These are phyloP conservation scores for Linum lewisii DNA, from an alignment of 345 rosid species.

Conservation along the genomic window DNA sequence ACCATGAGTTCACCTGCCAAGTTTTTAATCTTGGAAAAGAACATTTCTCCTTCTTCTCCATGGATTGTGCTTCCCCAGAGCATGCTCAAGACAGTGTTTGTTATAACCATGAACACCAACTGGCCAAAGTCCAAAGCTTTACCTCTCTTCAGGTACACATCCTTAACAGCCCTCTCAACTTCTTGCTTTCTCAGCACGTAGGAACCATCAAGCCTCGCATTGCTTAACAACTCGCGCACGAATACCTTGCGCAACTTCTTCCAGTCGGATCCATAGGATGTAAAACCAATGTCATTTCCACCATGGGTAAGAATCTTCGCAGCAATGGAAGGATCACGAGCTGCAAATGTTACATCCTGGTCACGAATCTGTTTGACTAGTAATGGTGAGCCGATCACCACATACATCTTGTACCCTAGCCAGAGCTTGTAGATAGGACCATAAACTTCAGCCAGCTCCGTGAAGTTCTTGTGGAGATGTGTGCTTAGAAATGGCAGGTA, in stretches of 20 bases:
- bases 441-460: slow-evolving; percentile 12
- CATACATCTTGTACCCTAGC: slow-evolving; percentile 18
- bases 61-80: background rate
- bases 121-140: background rate
- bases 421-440: slow-evolving; percentile 28
- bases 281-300: slow-evolving; percentile 28
- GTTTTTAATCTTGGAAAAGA: background rate
- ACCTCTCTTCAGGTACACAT: background rate
- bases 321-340: slow-evolving; percentile 17
- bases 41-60: background rate
- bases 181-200: slow-evolving; percentile 27
- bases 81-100: background rate
- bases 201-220: slow-evolving; percentile 21
- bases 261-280: slow-evolving; percentile 34
- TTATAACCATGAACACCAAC: background rate
- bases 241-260: slow-evolving; percentile 33
- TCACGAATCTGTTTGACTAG: slow-evolving; percentile 19
- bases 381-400: slow-evolving; percentile 25
- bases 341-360: slow-evolving; percentile 17
- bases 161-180: slow-evolving; percentile 18
- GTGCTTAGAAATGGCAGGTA: slow-evolving; percentile 19
- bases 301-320: slow-evolving; percentile 17
- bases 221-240: slow-evolving; percentile 23
- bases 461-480: slow-evolving; percentile 21
- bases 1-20: background rate